phyloP scores from a whole-genome alignment of 1,139 yeast genomes.

The Candida albicans region DNA sequence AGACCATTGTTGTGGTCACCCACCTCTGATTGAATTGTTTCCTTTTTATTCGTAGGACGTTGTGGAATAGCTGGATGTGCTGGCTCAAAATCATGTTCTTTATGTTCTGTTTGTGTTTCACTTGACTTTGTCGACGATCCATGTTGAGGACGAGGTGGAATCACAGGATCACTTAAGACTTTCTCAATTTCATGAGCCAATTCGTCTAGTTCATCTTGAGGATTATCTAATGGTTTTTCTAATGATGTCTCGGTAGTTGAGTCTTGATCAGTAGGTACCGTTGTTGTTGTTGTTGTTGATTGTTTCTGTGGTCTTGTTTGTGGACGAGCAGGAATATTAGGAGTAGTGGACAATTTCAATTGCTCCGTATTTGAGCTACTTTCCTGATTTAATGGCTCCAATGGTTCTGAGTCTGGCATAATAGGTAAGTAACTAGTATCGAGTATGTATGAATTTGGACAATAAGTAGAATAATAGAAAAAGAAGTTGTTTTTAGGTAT shows the following conservation, averaged over 20 bases:
- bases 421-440: not conserved
- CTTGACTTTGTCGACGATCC: not conserved
- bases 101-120: not conserved
- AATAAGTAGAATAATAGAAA: not conserved
- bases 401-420: not conserved
- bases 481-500: not conserved
- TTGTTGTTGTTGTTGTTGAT: not conserved
- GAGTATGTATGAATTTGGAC: not conserved
- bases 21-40: not conserved
- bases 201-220: not conserved
- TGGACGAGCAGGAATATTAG: slow-evolving; percentile 5
- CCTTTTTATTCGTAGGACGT: slow-evolving; percentile 1
- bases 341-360: not conserved
- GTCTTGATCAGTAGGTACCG: not conserved
- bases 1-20: not conserved
- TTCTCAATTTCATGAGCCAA: not conserved
- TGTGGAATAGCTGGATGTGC: slow-evolving; percentile 2
- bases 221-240: not conserved
- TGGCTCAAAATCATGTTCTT: not conserved
- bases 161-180: not conserved
- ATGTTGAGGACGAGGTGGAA: slow-evolving; percentile 7
- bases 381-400: not conserved
- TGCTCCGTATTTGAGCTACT: not conserved
- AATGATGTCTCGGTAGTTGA: not conserved
- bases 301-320: not conserved